phyloP scores from a whole-genome alignment of 2,329 filamentous ascomycete genomes.

The Cytospora piceicola region DNA sequence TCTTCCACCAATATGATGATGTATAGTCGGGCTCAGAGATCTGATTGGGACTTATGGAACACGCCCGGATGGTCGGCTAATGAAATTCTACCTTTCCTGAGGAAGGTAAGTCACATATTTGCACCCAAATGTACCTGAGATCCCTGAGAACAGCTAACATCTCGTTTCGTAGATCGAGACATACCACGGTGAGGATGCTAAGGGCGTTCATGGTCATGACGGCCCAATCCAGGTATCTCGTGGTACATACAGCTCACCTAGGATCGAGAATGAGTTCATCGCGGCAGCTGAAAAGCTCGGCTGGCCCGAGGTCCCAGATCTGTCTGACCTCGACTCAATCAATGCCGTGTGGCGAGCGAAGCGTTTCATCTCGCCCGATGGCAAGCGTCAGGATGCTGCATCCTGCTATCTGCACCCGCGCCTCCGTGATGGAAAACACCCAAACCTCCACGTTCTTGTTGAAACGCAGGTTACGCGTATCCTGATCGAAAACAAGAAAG shows the following conservation, averaged over 20 bases:
- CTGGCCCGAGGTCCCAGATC: conserved; percentile 50
- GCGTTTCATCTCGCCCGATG: conserved; percentile 42
- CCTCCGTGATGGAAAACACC: conserved; percentile 49
- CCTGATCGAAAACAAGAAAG: conserved; percentile 48
- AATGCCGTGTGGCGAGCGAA: conserved; percentile 36
- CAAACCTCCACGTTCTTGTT: conserved; percentile 58
- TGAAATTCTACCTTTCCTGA: conserved; percentile 52
- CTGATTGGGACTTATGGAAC: conserved; percentile 39
- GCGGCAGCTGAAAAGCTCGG: conserved; percentile 49
- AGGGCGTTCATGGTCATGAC: conserved; percentile 49
- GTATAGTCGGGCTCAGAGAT: conserved; percentile 39
- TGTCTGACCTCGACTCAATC: conserved; percentile 49
- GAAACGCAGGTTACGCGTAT: conserved; percentile 55
- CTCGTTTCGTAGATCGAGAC: conserved; percentile 47
- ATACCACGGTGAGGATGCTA: conserved; percentile 48
- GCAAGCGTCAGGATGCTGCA: conserved; percentile 57
- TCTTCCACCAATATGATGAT: conserved; percentile 53
- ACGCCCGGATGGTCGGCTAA: conserved; percentile 37
- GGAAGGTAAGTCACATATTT: conserved; percentile 43
- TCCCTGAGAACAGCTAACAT: not conserved
- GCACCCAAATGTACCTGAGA: not conserved
- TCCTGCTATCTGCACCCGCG: conserved; percentile 55
- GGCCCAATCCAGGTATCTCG: conserved; percentile 55
- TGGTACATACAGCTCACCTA: conserved; percentile 47
- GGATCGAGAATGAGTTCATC: conserved; percentile 50